These are phyloP conservation scores for Adiantum capillusveneris DNA, from an alignment of 75 land plant genomes.

Conservation along the genomic window DNA sequence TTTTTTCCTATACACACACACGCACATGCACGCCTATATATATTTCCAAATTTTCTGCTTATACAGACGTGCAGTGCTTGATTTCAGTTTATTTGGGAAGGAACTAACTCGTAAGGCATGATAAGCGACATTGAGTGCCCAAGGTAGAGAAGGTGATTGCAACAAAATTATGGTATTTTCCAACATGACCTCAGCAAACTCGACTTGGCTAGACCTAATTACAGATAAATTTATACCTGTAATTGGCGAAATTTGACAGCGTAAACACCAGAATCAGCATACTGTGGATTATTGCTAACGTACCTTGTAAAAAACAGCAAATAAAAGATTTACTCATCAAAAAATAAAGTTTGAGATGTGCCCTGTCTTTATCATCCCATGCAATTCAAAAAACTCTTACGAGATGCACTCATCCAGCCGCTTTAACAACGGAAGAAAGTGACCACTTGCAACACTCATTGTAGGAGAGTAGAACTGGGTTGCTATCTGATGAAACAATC, in stretches of 20 bases:
- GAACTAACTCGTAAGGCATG: too few species aligned
- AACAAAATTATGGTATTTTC: too few species aligned
- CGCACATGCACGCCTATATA: too few species aligned
- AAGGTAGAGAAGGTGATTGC: too few species aligned
- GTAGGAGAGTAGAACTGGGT: slow-evolving; percentile 76
- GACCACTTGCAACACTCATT: slow-evolving; percentile 76
- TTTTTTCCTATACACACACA: too few species aligned
- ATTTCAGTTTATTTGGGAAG: too few species aligned
- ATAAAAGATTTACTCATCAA: neutral
- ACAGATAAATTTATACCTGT: slow-evolving; percentile 55
- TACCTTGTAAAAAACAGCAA: slow-evolving; percentile 34
- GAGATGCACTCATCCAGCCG: slow-evolving; percentile 94
- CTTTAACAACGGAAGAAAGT: slow-evolving; percentile 79
- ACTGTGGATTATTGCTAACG: slow-evolving; percentile 86
- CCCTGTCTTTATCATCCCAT: neutral
- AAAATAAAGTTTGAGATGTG: too few species aligned
- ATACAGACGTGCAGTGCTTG: too few species aligned
- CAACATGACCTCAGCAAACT: too few species aligned
- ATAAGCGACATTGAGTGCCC: too few species aligned
- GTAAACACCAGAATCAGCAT: slow-evolving; percentile 94
- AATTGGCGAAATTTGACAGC: slow-evolving; percentile 89
- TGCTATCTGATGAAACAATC: slow-evolving; percentile 44
- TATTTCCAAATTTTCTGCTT: too few species aligned
- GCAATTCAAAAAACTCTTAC: slow-evolving; percentile 31
- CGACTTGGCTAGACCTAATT: too few species aligned